Evolutionary conservation across 2,329 filamentous ascomycete genomes (phyloP).

Genomic region (Coniochaeta prunicola): DNA sequence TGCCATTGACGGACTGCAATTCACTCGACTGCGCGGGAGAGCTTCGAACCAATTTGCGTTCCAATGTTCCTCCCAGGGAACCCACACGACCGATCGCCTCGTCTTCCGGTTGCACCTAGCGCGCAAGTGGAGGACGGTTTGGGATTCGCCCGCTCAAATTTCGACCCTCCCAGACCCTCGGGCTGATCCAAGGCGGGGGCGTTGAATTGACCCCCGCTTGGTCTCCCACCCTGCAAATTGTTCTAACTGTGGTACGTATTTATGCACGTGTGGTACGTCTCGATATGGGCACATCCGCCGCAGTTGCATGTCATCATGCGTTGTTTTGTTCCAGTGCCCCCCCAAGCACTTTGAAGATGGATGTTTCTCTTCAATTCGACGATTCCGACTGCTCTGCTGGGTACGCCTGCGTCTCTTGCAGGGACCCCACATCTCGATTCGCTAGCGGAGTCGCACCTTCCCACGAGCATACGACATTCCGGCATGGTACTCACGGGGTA

Average conservation of each 20-base stretch:
- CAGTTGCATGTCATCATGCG: not conserved
- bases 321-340: not conserved
- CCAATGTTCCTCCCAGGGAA: not conserved
- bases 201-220: not conserved
- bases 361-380: not conserved
- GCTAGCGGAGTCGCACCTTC: not conserved
- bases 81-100: not conserved
- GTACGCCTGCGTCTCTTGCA: not conserved
- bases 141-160: not conserved
- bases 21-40: not conserved
- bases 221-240: not conserved
- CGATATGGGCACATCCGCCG: not conserved
- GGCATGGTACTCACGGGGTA: not conserved
- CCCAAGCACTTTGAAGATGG: not conserved
- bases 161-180: not conserved
- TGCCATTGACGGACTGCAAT: not conserved
- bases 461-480: not conserved
- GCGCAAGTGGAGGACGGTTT: not conserved
- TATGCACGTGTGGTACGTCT: not conserved
- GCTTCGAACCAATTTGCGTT: not conserved
- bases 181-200: not conserved
- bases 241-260: too few relatives aligned
- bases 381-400: not conserved
- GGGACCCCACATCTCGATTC: not conserved
- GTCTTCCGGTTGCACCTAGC: conserved; percentile 1